phyloP scores from a whole-genome alignment of 208 protist genomes.

The Wallacemonas sp. region DNA sequence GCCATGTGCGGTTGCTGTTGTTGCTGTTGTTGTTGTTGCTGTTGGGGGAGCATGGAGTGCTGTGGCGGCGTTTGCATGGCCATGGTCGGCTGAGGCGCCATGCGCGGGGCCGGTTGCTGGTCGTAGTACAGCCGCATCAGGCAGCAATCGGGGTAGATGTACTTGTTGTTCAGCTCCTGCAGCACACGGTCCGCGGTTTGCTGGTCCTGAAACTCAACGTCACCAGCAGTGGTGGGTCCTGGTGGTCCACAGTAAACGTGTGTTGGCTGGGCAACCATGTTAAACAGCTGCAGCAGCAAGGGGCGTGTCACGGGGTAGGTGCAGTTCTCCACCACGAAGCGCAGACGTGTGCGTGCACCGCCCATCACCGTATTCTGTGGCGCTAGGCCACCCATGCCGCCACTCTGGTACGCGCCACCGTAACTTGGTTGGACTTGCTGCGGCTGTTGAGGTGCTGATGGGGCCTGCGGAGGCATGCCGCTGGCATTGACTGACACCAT shows the following conservation, averaged over 20 bases:
- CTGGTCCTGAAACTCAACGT: constrained; percentile 68
- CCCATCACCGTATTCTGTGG: background rate
- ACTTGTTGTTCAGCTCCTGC: constrained; percentile 71
- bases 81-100: background rate
- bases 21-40: constrained; percentile 17
- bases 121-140: constrained; percentile 62
- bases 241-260: constrained; percentile 69
- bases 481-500: constrained; percentile 54
- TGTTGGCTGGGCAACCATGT: constrained; percentile 54
- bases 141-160: constrained; percentile 85
- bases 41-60: constrained; percentile 5
- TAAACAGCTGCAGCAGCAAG: constrained; percentile 77
- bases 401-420: background rate
- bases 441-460: background rate
- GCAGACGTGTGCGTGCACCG: constrained; percentile 25
- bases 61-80: constrained; percentile 9
- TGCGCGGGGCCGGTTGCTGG: constrained; percentile 16
- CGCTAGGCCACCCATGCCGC: background rate
- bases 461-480: background rate
- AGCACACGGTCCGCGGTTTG: constrained; percentile 54
- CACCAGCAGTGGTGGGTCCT: constrained; percentile 56
- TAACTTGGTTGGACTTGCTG: background rate
- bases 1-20: constrained; percentile 3
- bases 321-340: constrained; percentile 80
- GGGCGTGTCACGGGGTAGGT: constrained; percentile 81